Conservation (phyloP, 2,329 filamentous ascomycete species). For the Escovopsis sp. region DNA sequence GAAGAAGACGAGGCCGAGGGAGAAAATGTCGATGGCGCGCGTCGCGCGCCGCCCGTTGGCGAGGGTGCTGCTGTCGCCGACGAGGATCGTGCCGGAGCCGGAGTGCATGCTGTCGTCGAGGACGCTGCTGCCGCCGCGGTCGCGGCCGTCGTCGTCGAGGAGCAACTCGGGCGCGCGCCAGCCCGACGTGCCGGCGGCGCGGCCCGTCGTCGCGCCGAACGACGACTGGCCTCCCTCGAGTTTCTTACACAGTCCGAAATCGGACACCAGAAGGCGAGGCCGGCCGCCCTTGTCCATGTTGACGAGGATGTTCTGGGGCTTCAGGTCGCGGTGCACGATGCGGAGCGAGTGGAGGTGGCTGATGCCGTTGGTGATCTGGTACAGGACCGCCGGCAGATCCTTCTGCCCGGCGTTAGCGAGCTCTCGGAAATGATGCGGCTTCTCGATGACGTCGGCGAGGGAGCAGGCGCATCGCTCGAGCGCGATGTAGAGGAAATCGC, state of each 20-base stretch:
- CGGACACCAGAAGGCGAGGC: slow-evolving; percentile 83
- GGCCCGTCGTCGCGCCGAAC: slow-evolving; percentile 83
- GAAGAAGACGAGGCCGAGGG: slow-evolving; percentile 92
- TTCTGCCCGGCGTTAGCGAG: slow-evolving; percentile 58
- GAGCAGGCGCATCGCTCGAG: slow-evolving; percentile 89
- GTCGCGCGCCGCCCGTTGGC: slow-evolving; percentile 61
- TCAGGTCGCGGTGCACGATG: slow-evolving; percentile 93
- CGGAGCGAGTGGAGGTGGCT: slow-evolving; percentile 79
- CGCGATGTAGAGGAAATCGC: slow-evolving; percentile 90
- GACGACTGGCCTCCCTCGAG: slow-evolving; percentile 88
- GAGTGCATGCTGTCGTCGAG: slow-evolving; percentile 42
- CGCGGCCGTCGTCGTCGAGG: slow-evolving; percentile 55
- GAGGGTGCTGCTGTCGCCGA: slow-evolving; percentile 39
- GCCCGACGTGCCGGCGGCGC: slow-evolving; percentile 82
- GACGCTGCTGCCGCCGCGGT: slow-evolving; percentile 21
- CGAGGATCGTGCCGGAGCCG: slow-evolving; percentile 42
- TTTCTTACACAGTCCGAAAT: slow-evolving; percentile 96
- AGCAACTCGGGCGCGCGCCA: slow-evolving; percentile 95
- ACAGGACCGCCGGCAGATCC: slow-evolving; percentile 65
- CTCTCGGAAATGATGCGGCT: slow-evolving; percentile 48
- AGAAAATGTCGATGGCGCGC: slow-evolving; percentile 94
- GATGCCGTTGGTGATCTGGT: slow-evolving; percentile 81
- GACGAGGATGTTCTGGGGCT: slow-evolving; percentile 94
- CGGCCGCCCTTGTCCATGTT: slow-evolving; percentile 52
- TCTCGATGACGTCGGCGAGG: slow-evolving; percentile 78